phyloP scores from a whole-genome alignment of 1,139 yeast genomes.

The Scheffersomyces titani region DNA sequence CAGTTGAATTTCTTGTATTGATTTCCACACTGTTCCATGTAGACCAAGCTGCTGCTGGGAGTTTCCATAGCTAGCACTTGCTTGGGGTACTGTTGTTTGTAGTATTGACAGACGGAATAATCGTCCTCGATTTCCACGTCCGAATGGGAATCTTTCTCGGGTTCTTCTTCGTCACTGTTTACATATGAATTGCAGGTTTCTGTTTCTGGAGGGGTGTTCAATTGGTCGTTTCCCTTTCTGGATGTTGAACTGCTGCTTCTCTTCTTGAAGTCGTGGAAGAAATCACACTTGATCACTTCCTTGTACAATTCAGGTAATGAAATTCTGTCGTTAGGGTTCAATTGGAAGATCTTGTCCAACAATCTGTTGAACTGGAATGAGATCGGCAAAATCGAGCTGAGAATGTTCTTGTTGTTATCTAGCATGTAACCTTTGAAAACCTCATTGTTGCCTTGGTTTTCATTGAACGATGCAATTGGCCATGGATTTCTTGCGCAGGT shows the following conservation, averaged over 20 bases:
- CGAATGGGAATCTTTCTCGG: not conserved
- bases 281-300: constrained; percentile 41
- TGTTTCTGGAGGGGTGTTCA: constrained; percentile 10
- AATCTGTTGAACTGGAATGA: constrained; percentile 60
- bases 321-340: constrained; percentile 68
- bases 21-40: constrained; percentile 3
- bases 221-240: constrained; percentile 1
- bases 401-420: constrained; percentile 25
- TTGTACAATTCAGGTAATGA: constrained; percentile 48
- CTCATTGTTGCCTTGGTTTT: constrained; percentile 52
- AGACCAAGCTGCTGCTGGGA: constrained; percentile 5
- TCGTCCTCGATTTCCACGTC: not conserved
- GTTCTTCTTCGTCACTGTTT: not conserved
- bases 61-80: constrained; percentile 3
- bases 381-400: constrained; percentile 60
- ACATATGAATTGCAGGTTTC: not conserved
- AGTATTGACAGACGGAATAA: constrained; percentile 1
- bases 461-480: constrained; percentile 71
- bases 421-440: constrained; percentile 52
- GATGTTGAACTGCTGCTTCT: not conserved
- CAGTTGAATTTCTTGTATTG: constrained; percentile 2
- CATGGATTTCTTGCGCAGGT: constrained; percentile 89
- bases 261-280: constrained; percentile 27
- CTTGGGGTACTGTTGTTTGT: constrained; percentile 1
- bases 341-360: constrained; percentile 53